phyloP scores from a whole-genome alignment of 257 asterid genomes.

The Gardenia jasminoides region DNA sequence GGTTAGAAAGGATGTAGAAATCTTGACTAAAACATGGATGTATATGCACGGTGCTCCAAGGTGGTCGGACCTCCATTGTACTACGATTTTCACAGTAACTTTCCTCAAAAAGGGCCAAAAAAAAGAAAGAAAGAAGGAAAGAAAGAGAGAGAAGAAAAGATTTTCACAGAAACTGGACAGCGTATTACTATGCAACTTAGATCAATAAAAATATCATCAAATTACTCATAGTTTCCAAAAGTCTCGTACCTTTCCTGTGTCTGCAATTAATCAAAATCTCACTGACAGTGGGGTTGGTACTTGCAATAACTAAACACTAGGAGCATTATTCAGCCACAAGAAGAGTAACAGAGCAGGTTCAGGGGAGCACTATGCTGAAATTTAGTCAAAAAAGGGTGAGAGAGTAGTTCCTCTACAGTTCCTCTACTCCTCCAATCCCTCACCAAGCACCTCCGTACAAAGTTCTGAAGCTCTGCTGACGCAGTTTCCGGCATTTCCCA shows the following conservation, averaged over 20 bases:
- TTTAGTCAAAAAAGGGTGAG: slow-evolving; percentile 43
- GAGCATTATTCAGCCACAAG: not conserved
- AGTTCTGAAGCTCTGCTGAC: slow-evolving; percentile 37
- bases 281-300: no score
- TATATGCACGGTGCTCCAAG: not conserved
- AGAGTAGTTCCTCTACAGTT: slow-evolving; percentile 46
- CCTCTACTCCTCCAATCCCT: slow-evolving; percentile 52
- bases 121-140: no score
- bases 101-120: no score
- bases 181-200: not conserved
- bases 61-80: not conserved
- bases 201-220: not conserved
- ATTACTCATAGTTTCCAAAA: not conserved
- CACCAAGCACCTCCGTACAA: slow-evolving; percentile 44
- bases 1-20: no score
- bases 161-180: not conserved
- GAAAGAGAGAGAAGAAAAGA: no score
- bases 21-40: no score
- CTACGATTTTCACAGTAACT: not conserved
- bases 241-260: not conserved
- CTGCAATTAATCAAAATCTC: not conserved
- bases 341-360: not conserved
- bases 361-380: slow-evolving; percentile 8
- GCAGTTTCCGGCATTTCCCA: slow-evolving; percentile 31
- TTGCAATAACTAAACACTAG: no score